A percentile compares a stretch with the other conserved stretches of the same genome.
phyloP scores from a whole-genome alignment of 75 land plant species.

The Cryptomeria japonica region DNA sequence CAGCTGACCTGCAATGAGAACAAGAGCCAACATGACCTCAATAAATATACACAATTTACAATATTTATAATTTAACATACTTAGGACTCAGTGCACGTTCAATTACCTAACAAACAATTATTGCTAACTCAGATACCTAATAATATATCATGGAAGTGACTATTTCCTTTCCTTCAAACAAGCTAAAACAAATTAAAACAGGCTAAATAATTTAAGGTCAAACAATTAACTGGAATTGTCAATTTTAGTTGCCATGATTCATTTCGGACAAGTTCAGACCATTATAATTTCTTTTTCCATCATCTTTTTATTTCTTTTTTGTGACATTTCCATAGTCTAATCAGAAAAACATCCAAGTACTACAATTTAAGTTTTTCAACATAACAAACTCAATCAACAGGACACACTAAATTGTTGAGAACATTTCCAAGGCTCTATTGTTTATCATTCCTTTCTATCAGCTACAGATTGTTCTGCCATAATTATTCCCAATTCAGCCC shows the following conservation, averaged over 20 bases:
- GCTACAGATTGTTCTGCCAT: background rate
- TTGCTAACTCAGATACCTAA: background rate
- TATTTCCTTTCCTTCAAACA: background rate
- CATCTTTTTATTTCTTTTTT: background rate
- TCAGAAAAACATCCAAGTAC: background rate
- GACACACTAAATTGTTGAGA: background rate
- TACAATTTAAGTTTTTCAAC: background rate
- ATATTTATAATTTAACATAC: background rate
- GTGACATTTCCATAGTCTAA: background rate
- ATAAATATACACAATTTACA: background rate
- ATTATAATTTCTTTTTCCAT: background rate
- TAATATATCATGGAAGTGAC: constrained; percentile 1
- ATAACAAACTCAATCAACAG: background rate
- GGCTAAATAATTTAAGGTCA: background rate
- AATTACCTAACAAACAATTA: background rate
- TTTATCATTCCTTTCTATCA: background rate
- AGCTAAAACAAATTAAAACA: background rate
- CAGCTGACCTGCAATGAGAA: background rate
- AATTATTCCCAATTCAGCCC: background rate
- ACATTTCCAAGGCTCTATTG: background rate
- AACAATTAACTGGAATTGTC: background rate
- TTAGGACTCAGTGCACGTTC: background rate
- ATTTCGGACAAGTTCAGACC: background rate
- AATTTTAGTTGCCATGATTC: background rate
- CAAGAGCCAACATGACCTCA: background rate